Evolutionary conservation across 2,329 filamentous ascomycete genomes (phyloP).

Genomic region (Macrophomina pseudophaseolina): DNA sequence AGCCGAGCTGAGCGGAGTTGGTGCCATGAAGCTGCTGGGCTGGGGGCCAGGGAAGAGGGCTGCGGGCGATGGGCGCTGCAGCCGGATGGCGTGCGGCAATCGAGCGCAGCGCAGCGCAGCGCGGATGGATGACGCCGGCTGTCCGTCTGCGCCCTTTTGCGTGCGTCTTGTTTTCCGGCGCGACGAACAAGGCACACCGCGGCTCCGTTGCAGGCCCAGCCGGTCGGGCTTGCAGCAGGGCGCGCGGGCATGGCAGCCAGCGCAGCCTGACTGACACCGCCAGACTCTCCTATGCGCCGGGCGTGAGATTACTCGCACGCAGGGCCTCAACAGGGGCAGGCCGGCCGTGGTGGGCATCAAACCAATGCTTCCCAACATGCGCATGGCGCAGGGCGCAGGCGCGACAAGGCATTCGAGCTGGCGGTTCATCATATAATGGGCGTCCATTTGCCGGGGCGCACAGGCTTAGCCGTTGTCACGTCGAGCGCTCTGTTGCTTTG

Average conservation of each 20-base stretch:
- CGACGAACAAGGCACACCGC: slow-evolving; percentile 13
- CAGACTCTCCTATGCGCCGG: background rate
- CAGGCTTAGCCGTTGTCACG: slow-evolving; percentile 18
- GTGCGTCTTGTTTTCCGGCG: slow-evolving; percentile 6
- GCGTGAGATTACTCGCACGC: slow-evolving; percentile 15
- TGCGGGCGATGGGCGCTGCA: background rate
- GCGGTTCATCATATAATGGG: background rate
- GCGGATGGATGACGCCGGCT: slow-evolving; percentile 7
- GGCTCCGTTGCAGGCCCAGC: slow-evolving; percentile 5
- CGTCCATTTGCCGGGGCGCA: slow-evolving; percentile 13
- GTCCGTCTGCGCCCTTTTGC: slow-evolving; percentile 3
- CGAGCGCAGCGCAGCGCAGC: background rate
- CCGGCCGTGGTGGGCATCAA: slow-evolving; percentile 11
- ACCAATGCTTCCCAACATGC: slow-evolving; percentile 4
- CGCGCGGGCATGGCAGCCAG: slow-evolving; percentile 9
- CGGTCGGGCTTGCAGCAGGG: background rate
- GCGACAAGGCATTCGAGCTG: background rate
- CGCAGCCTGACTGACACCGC: slow-evolving; percentile 22
- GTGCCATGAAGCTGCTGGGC: background rate
- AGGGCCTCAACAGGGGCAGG: slow-evolving; percentile 16
- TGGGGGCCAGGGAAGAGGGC: background rate
- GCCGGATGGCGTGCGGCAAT: background rate
- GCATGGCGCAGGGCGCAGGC: slow-evolving; percentile 11
- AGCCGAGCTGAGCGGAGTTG: background rate
- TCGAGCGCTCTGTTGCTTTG: slow-evolving; percentile 13